Evolutionary conservation across 495 filamentous ascomycete species (phyloP).

Genomic region (Neurospora sp.): DNA sequence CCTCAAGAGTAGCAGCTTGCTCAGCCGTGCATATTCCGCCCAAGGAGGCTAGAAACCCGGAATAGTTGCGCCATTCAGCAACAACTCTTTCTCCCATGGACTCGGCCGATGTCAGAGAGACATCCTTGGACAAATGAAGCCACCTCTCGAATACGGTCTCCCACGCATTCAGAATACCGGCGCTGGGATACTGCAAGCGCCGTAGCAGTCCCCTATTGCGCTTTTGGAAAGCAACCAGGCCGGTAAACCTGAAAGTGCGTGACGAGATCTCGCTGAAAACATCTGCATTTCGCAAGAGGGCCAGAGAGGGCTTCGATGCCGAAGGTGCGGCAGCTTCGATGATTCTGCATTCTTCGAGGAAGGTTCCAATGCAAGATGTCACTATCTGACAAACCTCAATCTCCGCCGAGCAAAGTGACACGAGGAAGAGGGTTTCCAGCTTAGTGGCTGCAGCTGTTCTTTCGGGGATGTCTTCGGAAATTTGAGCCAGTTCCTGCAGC

Average conservation of each 20-base stretch:
- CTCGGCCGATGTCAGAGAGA: conserved; percentile 38
- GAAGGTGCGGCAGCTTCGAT: conserved; percentile 39
- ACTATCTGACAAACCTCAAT: conserved; percentile 52
- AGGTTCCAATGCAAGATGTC: conserved; percentile 50
- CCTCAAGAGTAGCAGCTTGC: conserved; percentile 41
- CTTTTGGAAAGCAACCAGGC: conserved; percentile 57
- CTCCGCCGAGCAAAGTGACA: conserved; percentile 52
- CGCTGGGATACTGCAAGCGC: conserved; percentile 48
- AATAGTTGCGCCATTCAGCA: conserved; percentile 56
- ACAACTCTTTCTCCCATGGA: conserved; percentile 42
- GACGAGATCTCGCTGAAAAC: conserved; percentile 52
- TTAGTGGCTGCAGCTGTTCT: conserved; percentile 36
- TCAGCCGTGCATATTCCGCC: conserved; percentile 58
- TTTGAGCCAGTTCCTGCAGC: conserved; percentile 34
- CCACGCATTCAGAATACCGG: conserved; percentile 54
- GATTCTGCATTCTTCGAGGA: conserved; percentile 48
- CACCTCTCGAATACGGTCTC: conserved; percentile 51
- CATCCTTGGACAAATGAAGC: conserved; percentile 48
- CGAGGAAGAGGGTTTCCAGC: conserved; percentile 49
- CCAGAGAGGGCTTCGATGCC: conserved; percentile 33
- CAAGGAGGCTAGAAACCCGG: conserved; percentile 54
- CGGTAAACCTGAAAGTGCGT: conserved; percentile 52
- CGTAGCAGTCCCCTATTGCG: conserved; percentile 44
- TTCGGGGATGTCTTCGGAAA: conserved; percentile 40
- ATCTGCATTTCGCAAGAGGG: conserved; percentile 48